Percentiles rank a stretch among this genome's conserved stretches.
Conservation (phyloP, 2,329 filamentous ascomycete genomes). For the Alternaria gansuensis region DNA sequence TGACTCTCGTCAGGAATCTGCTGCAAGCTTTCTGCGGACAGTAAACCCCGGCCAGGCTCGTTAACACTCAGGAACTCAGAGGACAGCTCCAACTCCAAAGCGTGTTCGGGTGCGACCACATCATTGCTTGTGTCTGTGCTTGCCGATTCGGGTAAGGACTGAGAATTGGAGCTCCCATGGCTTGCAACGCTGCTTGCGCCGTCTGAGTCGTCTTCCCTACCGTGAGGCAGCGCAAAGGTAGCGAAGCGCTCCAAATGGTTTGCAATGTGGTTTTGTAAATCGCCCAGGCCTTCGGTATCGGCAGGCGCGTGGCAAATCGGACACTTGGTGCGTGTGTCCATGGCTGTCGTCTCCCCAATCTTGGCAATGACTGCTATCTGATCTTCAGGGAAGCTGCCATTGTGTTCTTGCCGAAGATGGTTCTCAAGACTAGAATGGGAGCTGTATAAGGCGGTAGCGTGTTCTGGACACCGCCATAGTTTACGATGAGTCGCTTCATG, state of each 20-base stretch:
- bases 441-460: slow-evolving; percentile 42
- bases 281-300: slow-evolving; percentile 34
- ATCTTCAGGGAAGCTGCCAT: slow-evolving; percentile 40
- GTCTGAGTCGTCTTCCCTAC: slow-evolving; percentile 40
- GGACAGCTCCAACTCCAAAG: not conserved
- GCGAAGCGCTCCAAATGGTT: slow-evolving; percentile 51
- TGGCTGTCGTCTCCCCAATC: slow-evolving; percentile 45
- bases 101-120: not conserved
- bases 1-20: slow-evolving; percentile 38
- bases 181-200: slow-evolving; percentile 47
- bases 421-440: slow-evolving; percentile 36
- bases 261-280: slow-evolving; percentile 49
- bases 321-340: slow-evolving; percentile 44
- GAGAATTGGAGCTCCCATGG: slow-evolving; percentile 36
- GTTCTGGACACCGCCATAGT: slow-evolving; percentile 50
- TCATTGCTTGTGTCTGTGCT: slow-evolving; percentile 23
- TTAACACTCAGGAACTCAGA: not conserved
- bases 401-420: slow-evolving; percentile 45
- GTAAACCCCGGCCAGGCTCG: not conserved
- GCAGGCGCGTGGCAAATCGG: slow-evolving; percentile 45
- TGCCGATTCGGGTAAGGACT: slow-evolving; percentile 31
- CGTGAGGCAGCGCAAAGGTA: slow-evolving; percentile 46
- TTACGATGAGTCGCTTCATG: slow-evolving; percentile 52
- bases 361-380: slow-evolving; percentile 45
- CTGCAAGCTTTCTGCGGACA: slow-evolving; percentile 40